Evolutionary conservation across 2,329 filamentous ascomycete genomes (phyloP).

Genomic region (Fusarium brachygibbosum): DNA sequence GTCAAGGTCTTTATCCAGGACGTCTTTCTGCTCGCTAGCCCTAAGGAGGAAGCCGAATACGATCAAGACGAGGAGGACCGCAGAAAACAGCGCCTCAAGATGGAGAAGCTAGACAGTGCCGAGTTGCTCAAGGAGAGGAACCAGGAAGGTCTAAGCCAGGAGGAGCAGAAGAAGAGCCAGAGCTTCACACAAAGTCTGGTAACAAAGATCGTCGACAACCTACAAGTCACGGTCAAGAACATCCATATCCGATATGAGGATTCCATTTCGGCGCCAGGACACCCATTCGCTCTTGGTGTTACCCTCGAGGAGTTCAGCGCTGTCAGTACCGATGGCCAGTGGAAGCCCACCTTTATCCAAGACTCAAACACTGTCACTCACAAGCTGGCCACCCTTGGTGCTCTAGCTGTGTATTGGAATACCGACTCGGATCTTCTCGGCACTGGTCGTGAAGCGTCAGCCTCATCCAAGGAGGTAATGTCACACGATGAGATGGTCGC

Average conservation of each 20-base stretch:
- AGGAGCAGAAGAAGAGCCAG: constrained; percentile 97
- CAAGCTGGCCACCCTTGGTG: constrained; percentile 91
- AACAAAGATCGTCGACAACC: constrained; percentile 97
- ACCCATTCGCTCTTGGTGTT: constrained; percentile 92
- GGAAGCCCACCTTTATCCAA: constrained; percentile 96
- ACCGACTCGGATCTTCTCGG: constrained; percentile 90
- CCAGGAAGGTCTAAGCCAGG: constrained; percentile 90
- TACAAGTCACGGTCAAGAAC: constrained; percentile 98
- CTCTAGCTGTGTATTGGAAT: constrained; percentile 97
- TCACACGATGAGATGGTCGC: constrained; percentile 82
- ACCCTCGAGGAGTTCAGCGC: constrained; percentile 97
- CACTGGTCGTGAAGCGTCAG: constrained; percentile 77
- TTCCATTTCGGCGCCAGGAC: constrained; percentile 92
- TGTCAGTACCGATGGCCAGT: constrained; percentile 93
- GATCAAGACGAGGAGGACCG: constrained; percentile 92
- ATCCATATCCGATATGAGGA: constrained; percentile 99
- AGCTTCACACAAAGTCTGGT: constrained; percentile 96
- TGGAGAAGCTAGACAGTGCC: constrained; percentile 97
- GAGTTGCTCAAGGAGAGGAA: constrained; percentile 94
- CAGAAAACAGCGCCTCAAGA: constrained; percentile 91
- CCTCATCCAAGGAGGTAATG: constrained; percentile 65
- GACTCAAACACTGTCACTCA: constrained; percentile 86
- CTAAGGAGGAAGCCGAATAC: constrained; percentile 94
- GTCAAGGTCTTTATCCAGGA: constrained; percentile 97
- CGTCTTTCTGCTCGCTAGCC: constrained; percentile 94